Conservation (phyloP, 202 grass and related monocot species). For the Digitaria exilis region DNA sequence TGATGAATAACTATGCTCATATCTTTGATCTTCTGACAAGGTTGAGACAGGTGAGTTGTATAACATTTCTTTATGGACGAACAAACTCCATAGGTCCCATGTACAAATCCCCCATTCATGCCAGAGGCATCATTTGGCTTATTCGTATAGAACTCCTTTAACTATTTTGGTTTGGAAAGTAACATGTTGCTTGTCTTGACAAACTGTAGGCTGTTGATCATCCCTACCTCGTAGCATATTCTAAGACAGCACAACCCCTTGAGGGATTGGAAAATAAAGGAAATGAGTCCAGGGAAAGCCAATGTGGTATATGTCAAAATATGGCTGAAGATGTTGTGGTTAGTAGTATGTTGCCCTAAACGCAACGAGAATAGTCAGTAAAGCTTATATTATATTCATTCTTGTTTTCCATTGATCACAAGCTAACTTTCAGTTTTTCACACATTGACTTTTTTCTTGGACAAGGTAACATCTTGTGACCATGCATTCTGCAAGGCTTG, state of each 20-base stretch:
- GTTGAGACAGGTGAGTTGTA: constrained; percentile 74
- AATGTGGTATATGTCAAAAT: constrained; percentile 72
- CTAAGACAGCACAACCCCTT: constrained; percentile 55
- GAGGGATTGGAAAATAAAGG: constrained; percentile 47
- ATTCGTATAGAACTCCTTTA: constrained; percentile 10
- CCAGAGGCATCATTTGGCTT: neutral
- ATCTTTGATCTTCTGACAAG: constrained; percentile 98
- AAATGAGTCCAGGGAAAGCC: constrained; percentile 40
- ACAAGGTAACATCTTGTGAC: constrained; percentile 84
- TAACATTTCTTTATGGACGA: neutral
- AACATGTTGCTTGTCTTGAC: constrained; percentile 29
- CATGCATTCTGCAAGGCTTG: constrained; percentile 93
- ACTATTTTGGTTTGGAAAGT: constrained; percentile 15
- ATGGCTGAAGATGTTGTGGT: constrained; percentile 81
- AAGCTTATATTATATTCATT: neutral
- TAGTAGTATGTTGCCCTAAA: constrained; percentile 25
- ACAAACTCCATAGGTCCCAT: constrained; percentile 1
- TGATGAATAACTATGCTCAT: constrained; percentile 97
- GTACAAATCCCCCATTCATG: neutral
- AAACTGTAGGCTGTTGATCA: constrained; percentile 85
- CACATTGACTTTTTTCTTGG: constrained; percentile 29
- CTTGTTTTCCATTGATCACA: constrained; percentile 24
- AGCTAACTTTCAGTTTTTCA: constrained; percentile 2
- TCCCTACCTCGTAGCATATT: constrained; percentile 95
- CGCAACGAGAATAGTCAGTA: neutral